These are phyloP conservation scores for Haplographium delicatum DNA, from an alignment of 495 filamentous ascomycete species.

Conservation along the genomic window DNA sequence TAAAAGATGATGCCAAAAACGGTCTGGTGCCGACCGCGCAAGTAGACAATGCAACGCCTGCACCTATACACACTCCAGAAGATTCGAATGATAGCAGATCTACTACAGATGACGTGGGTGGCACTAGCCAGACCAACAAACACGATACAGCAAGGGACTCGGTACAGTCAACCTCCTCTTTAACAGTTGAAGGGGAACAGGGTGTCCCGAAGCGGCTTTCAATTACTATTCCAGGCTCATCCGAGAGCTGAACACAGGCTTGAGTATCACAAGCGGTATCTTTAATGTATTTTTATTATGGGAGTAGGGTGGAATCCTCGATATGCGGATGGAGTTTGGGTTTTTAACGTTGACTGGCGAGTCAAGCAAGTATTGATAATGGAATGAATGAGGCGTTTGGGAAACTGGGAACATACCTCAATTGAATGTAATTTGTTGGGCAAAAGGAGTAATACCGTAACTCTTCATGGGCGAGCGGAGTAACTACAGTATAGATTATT, in stretches of 20 bases:
- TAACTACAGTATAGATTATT: slow-evolving; percentile 11
- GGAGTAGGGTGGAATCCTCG: neutral
- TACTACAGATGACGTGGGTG: no score
- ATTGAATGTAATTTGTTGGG: slow-evolving; percentile 17
- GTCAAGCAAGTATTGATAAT: neutral
- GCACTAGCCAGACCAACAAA: neutral
- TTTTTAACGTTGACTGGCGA: neutral
- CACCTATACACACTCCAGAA: no score
- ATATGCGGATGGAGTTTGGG: slow-evolving; percentile 7
- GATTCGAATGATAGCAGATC: no score
- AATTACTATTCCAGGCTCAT: slow-evolving; percentile 24
- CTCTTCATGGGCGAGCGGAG: neutral
- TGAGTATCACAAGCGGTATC: neutral
- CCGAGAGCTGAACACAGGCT: slow-evolving; percentile 4
- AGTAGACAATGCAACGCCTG: slow-evolving; percentile 7
- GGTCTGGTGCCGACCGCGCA: no score
- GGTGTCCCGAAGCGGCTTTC: slow-evolving; percentile 22
- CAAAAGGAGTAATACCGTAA: neutral
- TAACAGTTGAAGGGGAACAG: slow-evolving; percentile 9
- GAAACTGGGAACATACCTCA: slow-evolving; percentile 6
- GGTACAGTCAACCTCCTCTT: slow-evolving; percentile 16
- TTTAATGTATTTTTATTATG: slow-evolving; percentile 6
- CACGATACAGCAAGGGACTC: slow-evolving; percentile 10
- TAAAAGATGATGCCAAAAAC: no score
- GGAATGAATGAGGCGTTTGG: slow-evolving; percentile 5